Base-by-base conservation (phyloP, 208 protist species). In the Leishmania braziliensis region DNA sequence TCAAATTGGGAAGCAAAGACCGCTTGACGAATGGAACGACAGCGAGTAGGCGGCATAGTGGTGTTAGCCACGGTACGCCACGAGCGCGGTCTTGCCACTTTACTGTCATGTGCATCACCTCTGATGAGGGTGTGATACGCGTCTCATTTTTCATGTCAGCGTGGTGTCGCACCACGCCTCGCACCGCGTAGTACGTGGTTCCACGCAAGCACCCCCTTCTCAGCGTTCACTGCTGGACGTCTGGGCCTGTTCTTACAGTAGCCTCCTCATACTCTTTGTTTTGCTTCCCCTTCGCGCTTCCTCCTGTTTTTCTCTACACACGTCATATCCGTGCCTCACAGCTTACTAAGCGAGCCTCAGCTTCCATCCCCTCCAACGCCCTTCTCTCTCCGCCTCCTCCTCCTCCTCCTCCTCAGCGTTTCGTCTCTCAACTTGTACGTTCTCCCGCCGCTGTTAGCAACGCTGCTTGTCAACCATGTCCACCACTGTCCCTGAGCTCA, bases 401-500 rank as follows among this genome's bases (percentile, higher is more conserved):
- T 43, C 23, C 65, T 23, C 65, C 65, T 43, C 14, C 23, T 65
- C 26, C 69, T 51, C 66, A 16, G 0, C 3, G 5, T 29, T 23
- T 62, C 9, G 20, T 74, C 33, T 79, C 53, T 36, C 33, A 0
- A 53, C 12, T 68, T 36, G 23, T 68, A 63, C 78, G 36, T 48
- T 77, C 23, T 46, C 53, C 53, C 62, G 43, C 46, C 51, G 43
- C 12, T 33, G 83, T 75, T 33, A 80, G n/a, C 36, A 43, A 5
- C 76, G 76, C 36, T 23, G 9, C 23, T 58, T 71, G 36, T 53
- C 76, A 36, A 51, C 46, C 29, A 85, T 85, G 82, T 69, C 77
- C 53, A 53, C 82, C 60, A 86, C 85, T 65, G 88, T 93, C 71
- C 84, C 86, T 43, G 81, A 84, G n/a, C 83, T 91, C 50, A 83